Percentiles rank a stretch among this genome's conserved stretches.
Conservation (phyloP, 73 alveolate species). For the Uronychia binucleata region DNA sequence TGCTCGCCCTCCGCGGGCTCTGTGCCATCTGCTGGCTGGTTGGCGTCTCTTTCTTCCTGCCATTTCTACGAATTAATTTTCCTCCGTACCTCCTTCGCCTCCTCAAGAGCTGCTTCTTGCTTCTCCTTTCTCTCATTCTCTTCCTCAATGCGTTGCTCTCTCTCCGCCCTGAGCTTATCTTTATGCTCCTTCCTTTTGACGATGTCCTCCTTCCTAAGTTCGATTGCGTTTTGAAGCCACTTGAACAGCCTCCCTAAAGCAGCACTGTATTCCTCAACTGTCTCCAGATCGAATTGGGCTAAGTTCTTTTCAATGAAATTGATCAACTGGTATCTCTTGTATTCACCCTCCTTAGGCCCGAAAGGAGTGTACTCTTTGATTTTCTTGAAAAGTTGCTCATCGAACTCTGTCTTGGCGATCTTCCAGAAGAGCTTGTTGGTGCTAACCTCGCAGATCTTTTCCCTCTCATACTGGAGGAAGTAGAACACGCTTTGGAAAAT, state of each 20-base stretch:
- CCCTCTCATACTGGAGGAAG: slow-evolving; percentile 72
- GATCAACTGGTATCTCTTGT: slow-evolving; percentile 37
- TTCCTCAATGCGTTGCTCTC: slow-evolving; percentile 17
- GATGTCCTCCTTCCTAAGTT: slow-evolving; percentile 42
- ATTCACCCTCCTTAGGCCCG: slow-evolving; percentile 85
- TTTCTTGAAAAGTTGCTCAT: slow-evolving; percentile 68
- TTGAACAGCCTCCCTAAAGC: slow-evolving; percentile 42
- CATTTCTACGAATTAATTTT: not conserved
- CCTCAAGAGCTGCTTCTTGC: slow-evolving; percentile 32
- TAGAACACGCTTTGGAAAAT: slow-evolving; percentile 82
- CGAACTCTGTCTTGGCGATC: slow-evolving; percentile 77
- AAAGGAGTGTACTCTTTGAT: slow-evolving; percentile 70
- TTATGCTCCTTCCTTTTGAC: slow-evolving; percentile 37
- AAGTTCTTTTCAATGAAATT: slow-evolving; percentile 59
- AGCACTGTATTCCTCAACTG: slow-evolving; percentile 54
- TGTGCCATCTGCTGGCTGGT: not conserved
- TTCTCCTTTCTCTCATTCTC: slow-evolving; percentile 41
- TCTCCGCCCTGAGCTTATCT: slow-evolving; percentile 28
- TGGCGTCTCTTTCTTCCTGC: slow-evolving; percentile 12
- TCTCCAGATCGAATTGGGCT: slow-evolving; percentile 23
- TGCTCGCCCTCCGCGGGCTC: not conserved
- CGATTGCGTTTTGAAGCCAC: slow-evolving; percentile 46
- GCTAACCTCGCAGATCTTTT: slow-evolving; percentile 81
- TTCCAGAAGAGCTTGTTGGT: slow-evolving; percentile 96
- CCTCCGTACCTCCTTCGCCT: slow-evolving; percentile 43